Evolutionary conservation across 2,329 filamentous ascomycete species (phyloP).

Genomic region (Huntiella decipiens): DNA sequence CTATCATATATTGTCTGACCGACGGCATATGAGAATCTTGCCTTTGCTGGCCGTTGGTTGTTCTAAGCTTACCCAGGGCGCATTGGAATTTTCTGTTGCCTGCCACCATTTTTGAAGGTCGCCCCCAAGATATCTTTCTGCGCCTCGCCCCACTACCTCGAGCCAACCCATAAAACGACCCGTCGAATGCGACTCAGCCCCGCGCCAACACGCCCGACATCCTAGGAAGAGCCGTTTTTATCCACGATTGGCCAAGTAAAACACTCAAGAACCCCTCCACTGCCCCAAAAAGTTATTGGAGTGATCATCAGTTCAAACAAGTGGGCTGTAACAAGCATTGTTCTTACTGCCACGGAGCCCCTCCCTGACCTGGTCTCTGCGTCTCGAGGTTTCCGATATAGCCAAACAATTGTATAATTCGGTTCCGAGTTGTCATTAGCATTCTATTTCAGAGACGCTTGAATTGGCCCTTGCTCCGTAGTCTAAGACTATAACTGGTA

Average conservation of each 20-base stretch:
- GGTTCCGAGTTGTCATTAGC: no score
- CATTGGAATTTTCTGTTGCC: no score
- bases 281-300: not conserved
- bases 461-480: not conserved
- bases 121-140: not conserved
- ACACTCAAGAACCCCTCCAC: not conserved
- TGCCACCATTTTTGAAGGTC: no score
- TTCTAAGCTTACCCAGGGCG: no score
- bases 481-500: no score
- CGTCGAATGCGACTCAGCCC: conserved; percentile 11
- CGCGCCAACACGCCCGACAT: conserved; percentile 7
- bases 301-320: not conserved
- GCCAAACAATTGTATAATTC: not conserved
- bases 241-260: not conserved
- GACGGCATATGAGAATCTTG: no score
- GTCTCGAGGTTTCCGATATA: not conserved
- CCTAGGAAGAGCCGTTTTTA: not conserved
- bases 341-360: conserved; percentile 4
- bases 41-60: no score
- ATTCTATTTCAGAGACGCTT: not conserved
- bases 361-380: not conserved
- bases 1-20: no score
- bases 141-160: not conserved
- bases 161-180: conserved; percentile 9
- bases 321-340: conserved; percentile 6